Percentiles rank a stretch among this genome's conserved stretches.
These are phyloP conservation scores for Fusarium chuoi DNA, from an alignment of 2,329 filamentous ascomycete genomes.

Conservation along the genomic window DNA sequence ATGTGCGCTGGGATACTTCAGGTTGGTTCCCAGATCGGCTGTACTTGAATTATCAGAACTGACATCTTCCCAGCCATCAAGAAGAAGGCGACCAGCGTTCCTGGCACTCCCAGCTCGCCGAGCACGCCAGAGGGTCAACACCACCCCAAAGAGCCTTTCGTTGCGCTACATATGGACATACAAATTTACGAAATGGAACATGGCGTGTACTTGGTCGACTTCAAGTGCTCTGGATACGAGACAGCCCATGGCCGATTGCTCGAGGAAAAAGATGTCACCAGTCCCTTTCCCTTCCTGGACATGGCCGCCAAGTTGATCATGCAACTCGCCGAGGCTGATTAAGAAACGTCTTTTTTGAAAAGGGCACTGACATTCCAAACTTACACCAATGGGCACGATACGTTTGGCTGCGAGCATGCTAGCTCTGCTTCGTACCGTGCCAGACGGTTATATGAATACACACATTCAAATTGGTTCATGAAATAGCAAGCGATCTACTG, in stretches of 20 bases:
- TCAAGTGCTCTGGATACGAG: constrained; percentile 98
- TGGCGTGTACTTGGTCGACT: constrained; percentile 94
- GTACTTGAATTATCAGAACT: neutral
- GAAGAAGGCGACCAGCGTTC: constrained; percentile 39
- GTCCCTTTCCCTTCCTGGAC: constrained; percentile 95
- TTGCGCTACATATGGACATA: constrained; percentile 96
- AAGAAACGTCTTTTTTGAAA: constrained; percentile 31
- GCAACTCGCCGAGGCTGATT: constrained; percentile 86
- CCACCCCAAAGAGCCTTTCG: constrained; percentile 68
- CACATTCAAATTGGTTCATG: neutral
- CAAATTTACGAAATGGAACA: constrained; percentile 95
- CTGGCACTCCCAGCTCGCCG: constrained; percentile 27
- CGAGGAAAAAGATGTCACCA: constrained; percentile 94
- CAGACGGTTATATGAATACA: neutral
- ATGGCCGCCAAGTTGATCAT: constrained; percentile 92
- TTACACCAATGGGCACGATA: neutral
- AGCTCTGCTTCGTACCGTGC: neutral
- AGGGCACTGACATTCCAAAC: neutral
- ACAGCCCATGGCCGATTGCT: constrained; percentile 76
- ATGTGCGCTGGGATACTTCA: constrained; percentile 86
- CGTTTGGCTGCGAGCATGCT: neutral
- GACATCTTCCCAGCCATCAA: constrained; percentile 44
- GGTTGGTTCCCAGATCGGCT: constrained; percentile 65
- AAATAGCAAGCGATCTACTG: neutral
- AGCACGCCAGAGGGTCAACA: constrained; percentile 52